A percentile compares a stretch with the other conserved stretches of the same genome.
Evolutionary conservation across 345 rosid genomes (phyloP).

Genomic region (Lepidium aucheri): DNA sequence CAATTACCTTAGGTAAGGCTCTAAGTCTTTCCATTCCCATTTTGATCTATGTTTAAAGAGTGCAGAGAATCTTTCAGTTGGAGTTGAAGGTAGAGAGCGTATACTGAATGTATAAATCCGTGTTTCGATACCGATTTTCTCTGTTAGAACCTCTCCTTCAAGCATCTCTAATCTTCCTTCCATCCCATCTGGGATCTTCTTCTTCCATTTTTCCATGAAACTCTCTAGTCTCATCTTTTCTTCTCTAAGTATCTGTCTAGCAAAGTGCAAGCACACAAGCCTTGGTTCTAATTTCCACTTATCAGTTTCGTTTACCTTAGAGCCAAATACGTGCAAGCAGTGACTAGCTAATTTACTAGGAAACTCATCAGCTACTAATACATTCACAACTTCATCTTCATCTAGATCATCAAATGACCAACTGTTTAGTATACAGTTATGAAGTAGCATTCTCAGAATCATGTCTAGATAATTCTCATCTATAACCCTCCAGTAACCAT

Average conservation of each 20-base stretch:
- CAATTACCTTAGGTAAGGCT: slow-evolving; percentile 70
- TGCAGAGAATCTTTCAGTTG: slow-evolving; percentile 57
- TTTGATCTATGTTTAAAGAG: slow-evolving; percentile 67
- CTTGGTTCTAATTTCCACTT: slow-evolving; percentile 66
- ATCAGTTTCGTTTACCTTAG: slow-evolving; percentile 32
- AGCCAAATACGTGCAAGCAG: slow-evolving; percentile 54
- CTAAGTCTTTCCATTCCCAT: slow-evolving; percentile 91
- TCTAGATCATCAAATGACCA: slow-evolving; percentile 56
- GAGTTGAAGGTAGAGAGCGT: slow-evolving; percentile 60
- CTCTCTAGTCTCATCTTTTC: slow-evolving; percentile 59
- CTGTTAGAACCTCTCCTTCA: slow-evolving; percentile 90
- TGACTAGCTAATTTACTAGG: slow-evolving; percentile 44
- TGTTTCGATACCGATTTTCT: slow-evolving; percentile 64
- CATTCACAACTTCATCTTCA: slow-evolving; percentile 51
- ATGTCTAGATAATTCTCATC: slow-evolving; percentile 60
- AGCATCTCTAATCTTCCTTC: slow-evolving; percentile 56
- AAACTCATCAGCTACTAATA: slow-evolving; percentile 63
- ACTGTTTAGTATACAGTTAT: slow-evolving; percentile 55
- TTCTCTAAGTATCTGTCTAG: slow-evolving; percentile 47
- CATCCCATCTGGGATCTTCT: slow-evolving; percentile 61
- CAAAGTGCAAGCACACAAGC: slow-evolving; percentile 67
- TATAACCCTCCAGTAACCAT: slow-evolving; percentile 76
- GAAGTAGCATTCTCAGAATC: slow-evolving; percentile 57
- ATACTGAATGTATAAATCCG: slow-evolving; percentile 65
- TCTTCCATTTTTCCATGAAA: slow-evolving; percentile 65